Evolutionary conservation across 331 rosid species (phyloP), one percentile per base, ranked within the genome.

Genomic region (Dryas integrifolia): DNA sequence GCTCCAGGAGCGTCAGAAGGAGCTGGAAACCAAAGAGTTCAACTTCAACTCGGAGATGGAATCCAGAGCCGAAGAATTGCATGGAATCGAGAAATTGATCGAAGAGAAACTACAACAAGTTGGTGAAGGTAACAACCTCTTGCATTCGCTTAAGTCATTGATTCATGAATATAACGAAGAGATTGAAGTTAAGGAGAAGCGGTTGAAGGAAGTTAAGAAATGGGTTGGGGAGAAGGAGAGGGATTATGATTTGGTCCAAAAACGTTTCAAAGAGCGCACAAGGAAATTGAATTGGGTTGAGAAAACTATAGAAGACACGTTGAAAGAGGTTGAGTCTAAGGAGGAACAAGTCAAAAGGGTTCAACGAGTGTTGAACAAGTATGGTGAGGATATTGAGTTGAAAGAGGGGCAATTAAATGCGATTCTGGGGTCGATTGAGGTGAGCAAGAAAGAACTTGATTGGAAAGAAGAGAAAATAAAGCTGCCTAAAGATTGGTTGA

Each of bases 311-410:
- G 70, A 13, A 26, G 57, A 47, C 12, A 46, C 47, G 41, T 24
- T 0, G 13, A 47, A 47, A 21, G 52, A 46, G 69, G 16, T 5
- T 18, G 69, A 65, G 69, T 44, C 6, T 43, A 18, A 18, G 70
- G 79, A 78, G 66, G 53, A 63, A 11, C 74, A 79, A 48, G 56
- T 85, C 14, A 4, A 4, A 53, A 41, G n/a, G 9, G 46, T 82
- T 21, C 49, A 65, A 47, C 46, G 6, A 24, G 6, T 60, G 76
- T 50, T 60, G 40, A 30, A 14, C 0, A 57, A 5, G 15, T 64
- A 0, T 30, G 35, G 30, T 43, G 69, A 49, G 16, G 79, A 85
- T 11, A 6, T 83, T 24, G 77, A 83, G 11, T 38, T 58, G 4
- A 86, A 77, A 38, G 74, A 79, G 47, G 46, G 55, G 44, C 26